phyloP scores from a whole-genome alignment of 2,329 filamentous ascomycete species.

The Pestalotiopsis sp. region DNA sequence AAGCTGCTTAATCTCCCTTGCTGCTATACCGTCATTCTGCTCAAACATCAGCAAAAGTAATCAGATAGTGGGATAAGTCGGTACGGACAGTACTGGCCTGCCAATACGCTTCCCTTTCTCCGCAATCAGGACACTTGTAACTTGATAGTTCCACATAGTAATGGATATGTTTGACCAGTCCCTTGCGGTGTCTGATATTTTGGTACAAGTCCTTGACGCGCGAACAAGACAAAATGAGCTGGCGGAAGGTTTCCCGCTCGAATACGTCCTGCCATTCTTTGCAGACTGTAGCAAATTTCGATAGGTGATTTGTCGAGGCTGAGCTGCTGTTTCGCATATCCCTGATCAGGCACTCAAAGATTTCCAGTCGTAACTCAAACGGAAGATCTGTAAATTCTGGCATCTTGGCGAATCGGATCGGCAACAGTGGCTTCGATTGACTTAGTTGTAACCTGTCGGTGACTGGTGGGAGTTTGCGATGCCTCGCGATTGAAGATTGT shows the following conservation, averaged over 20 bases:
- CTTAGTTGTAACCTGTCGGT: no score
- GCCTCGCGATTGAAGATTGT: no score
- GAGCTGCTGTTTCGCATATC: background rate
- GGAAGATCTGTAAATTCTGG: slow-evolving; percentile 1
- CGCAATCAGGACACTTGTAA: background rate
- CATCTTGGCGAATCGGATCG: background rate
- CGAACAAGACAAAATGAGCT: background rate
- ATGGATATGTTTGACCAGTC: background rate
- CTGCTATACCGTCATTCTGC: background rate
- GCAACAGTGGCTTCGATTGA: no score
- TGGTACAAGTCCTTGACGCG: background rate
- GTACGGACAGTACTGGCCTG: background rate
- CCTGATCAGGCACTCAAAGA: background rate
- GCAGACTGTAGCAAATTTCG: background rate
- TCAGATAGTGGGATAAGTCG: background rate
- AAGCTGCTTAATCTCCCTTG: background rate
- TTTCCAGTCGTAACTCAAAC: background rate
- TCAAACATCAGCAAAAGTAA: background rate
- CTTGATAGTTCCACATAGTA: background rate
- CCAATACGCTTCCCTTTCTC: background rate
- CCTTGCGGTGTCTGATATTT: slow-evolving; percentile 3
- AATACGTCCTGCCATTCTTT: background rate
- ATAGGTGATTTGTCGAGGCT: background rate
- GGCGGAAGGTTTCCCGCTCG: background rate
- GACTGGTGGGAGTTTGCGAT: no score